Base-by-base conservation (phyloP, 2,329 filamentous ascomycete species). In the Penicillium sp. region DNA sequence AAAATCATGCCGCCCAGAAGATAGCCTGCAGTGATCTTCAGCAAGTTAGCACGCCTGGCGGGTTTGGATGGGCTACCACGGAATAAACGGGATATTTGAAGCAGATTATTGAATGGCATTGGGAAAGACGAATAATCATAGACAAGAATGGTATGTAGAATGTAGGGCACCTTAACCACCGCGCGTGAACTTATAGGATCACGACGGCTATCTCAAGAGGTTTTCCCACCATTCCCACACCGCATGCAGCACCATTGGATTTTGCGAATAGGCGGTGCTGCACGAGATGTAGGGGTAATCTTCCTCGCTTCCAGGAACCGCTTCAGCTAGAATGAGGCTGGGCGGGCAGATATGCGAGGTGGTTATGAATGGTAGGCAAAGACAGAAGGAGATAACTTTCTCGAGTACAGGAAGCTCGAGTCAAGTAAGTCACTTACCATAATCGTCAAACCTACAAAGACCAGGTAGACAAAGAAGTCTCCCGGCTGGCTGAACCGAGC, bases 241-340 rank as follows among this genome's bases (percentile, higher is more conserved):
- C 77, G 74, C 79, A 74, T 69, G 72, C 74, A 77, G 73, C 73
- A 79, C 77, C 72, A 63, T 69, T 58, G 59, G 64, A 72, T 51
- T 54, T 72, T 59, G 57, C 80, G 81, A 84, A 85, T 55, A 40
- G 82, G 76, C 75, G 76, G 72, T 46, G 69, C 71, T 71, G 69
- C 56, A 66, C 56, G 69, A 75, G 74, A 74, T 77, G 77, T 74
- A 80, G 78, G 82, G 83, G 81, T 79, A 73, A 79, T 87, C 83
- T 87, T 76, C 84, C 84, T 87, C 84, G 74, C 70, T 81, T 86
- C 73, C 83, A 87, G 84, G 84, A 87, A 87, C 83, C 84, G 83
- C 68, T 77, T 83, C 83, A 86, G 83, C 74, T 80, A 83, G 77
- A 70, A 46, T 59, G 49, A 54, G 62, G 77, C 83, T 86, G 83